These are phyloP conservation scores for Coniochaeta pulveracea DNA, from an alignment of 2,329 filamentous ascomycete species.

Conservation along the genomic window DNA sequence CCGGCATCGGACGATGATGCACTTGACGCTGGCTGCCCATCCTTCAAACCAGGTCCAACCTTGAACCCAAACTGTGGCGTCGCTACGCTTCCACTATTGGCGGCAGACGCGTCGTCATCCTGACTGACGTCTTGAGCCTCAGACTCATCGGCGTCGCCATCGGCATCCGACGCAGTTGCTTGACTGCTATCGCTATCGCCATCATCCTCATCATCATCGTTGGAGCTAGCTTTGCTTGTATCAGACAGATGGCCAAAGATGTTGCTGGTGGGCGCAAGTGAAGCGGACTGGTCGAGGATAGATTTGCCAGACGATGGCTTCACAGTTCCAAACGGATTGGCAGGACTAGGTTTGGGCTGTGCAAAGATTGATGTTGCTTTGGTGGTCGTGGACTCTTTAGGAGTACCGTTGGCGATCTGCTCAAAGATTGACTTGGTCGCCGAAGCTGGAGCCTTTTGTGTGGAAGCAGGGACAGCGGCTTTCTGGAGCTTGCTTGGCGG, in stretches of 20 bases:
- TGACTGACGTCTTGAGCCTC: conserved; percentile 30
- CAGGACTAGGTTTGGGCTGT: conserved; percentile 16
- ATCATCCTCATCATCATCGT: conserved; percentile 29
- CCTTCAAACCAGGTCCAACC: conserved; percentile 19
- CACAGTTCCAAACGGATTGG: conserved; percentile 18
- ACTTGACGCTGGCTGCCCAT: conserved; percentile 16
- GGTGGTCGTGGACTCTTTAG: conserved; percentile 18
- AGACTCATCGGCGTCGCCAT: conserved; percentile 26
- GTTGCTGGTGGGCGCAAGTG: conserved; percentile 28
- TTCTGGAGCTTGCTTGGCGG: conserved; percentile 40
- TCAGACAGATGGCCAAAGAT: conserved; percentile 52
- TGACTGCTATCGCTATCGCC: conserved; percentile 10
- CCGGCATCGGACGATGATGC: conserved; percentile 28
- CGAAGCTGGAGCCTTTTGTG: conserved; percentile 31
- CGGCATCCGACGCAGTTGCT: conserved; percentile 9
- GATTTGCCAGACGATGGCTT: conserved; percentile 28
- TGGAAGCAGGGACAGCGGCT: conserved; percentile 15
- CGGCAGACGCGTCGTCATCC: conserved; percentile 30
- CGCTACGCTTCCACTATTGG: conserved; percentile 27
- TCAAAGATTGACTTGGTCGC: conserved; percentile 46
- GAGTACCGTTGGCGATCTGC: conserved; percentile 41
- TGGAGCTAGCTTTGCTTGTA: conserved; percentile 41
- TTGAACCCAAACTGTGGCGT: conserved; percentile 25
- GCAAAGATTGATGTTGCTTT: conserved; percentile 17
- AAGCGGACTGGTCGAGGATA: conserved; percentile 20